Evolutionary conservation across 2,329 filamentous ascomycete species (phyloP).

Genomic region (Thermothelomyces thermophilus): DNA sequence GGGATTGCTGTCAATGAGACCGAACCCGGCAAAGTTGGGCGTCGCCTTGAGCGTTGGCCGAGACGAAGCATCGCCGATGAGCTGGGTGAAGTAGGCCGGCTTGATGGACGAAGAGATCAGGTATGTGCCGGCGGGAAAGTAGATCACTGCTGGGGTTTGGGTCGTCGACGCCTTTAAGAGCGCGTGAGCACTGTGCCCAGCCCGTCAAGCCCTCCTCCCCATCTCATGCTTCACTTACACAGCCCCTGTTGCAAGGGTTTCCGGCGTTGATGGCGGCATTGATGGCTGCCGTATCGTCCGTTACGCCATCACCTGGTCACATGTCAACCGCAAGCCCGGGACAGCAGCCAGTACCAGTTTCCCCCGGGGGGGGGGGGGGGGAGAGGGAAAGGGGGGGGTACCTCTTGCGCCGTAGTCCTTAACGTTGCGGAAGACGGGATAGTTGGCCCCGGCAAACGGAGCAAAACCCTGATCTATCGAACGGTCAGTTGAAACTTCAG

Average conservation of each 20-base stretch:
- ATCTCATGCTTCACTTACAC: constrained; percentile 28
- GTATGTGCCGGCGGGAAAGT: constrained; percentile 54
- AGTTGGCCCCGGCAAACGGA: constrained; percentile 35
- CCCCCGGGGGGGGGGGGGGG: no score
- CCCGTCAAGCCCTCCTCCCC: not conserved
- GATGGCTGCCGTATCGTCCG: constrained; percentile 43
- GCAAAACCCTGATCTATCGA: constrained; percentile 37
- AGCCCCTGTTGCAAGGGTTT: constrained; percentile 37
- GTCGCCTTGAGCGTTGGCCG: constrained; percentile 51
- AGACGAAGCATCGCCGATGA: constrained; percentile 62
- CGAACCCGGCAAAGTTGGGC: constrained; percentile 42
- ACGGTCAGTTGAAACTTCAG: not conserved
- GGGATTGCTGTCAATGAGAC: constrained; percentile 44
- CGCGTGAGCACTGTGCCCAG: constrained; percentile 12
- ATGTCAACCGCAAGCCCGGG: not conserved
- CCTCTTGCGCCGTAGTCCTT: constrained; percentile 42
- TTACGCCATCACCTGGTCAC: constrained; percentile 36
- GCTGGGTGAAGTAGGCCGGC: constrained; percentile 72
- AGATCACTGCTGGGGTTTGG: constrained; percentile 36
- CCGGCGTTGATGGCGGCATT: constrained; percentile 37
- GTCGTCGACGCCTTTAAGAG: constrained; percentile 34
- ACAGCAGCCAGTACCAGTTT: not conserved
- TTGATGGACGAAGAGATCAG: constrained; percentile 63
- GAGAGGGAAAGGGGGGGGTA: constrained; percentile 23
- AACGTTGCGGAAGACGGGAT: constrained; percentile 43